Conservation (phyloP, 2,329 filamentous ascomycete genomes). For the Cladobotryum mycophilum region DNA sequence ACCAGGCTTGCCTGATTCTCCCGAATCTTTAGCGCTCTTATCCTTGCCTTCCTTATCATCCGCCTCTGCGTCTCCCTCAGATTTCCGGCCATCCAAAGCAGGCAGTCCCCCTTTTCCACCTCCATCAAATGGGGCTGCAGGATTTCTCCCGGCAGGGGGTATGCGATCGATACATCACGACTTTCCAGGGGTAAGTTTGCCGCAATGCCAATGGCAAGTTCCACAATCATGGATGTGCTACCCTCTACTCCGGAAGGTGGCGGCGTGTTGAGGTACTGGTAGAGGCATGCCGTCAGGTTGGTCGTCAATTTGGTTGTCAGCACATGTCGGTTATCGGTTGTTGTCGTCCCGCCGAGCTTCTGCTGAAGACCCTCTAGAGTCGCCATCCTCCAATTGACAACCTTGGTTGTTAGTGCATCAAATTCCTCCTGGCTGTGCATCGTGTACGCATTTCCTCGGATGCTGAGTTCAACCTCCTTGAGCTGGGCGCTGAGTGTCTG, state of each 20-base stretch:
- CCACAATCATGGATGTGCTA: slow-evolving; percentile 85
- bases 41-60: slow-evolving; percentile 38
- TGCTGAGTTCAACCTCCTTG: slow-evolving; percentile 82
- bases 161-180: slow-evolving; percentile 81
- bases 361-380: slow-evolving; percentile 86
- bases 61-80: slow-evolving; percentile 35
- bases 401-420: slow-evolving; percentile 78
- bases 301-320: slow-evolving; percentile 66
- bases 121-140: slow-evolving; percentile 77
- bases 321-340: slow-evolving; percentile 57
- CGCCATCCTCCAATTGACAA: slow-evolving; percentile 87
- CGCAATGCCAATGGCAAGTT: slow-evolving; percentile 79
- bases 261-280: slow-evolving; percentile 68
- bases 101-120: slow-evolving; percentile 68
- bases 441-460: slow-evolving; percentile 69
- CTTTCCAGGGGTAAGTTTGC: slow-evolving; percentile 85
- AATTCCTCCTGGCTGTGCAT: slow-evolving; percentile 78
- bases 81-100: slow-evolving; percentile 44
- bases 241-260: slow-evolving; percentile 77
- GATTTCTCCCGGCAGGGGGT: slow-evolving; percentile 69
- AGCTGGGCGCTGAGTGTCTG: slow-evolving; percentile 67
- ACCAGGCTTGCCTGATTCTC: slow-evolving; percentile 43
- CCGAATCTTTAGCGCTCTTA: slow-evolving; percentile 32
- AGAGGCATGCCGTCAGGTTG: slow-evolving; percentile 62
- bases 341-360: slow-evolving; percentile 58